Conservation (phyloP, 192 early-diverging fungal species). For the Backusella luteola region DNA sequence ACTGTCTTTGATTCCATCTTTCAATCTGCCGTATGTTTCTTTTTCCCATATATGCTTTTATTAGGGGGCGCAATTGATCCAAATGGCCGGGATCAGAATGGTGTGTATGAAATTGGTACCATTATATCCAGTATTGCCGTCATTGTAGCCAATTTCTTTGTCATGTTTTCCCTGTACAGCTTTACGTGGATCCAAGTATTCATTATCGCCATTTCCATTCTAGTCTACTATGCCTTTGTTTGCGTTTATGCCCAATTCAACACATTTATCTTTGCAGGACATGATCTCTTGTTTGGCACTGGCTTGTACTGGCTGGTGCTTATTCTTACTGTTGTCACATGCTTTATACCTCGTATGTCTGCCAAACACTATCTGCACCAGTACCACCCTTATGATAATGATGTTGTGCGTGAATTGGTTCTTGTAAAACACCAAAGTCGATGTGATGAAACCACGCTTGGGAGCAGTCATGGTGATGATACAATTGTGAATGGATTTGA, state of each 20-base stretch:
- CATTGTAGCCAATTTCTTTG: constrained; percentile 77
- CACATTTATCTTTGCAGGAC: constrained; percentile 36
- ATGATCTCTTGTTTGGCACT: constrained; percentile 57
- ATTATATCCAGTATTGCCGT: constrained; percentile 71
- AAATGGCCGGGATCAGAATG: constrained; percentile 41
- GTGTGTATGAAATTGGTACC: constrained; percentile 69
- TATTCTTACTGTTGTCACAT: constrained; percentile 54
- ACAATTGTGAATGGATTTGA: neutral
- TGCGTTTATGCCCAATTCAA: constrained; percentile 56
- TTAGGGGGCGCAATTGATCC: constrained; percentile 41
- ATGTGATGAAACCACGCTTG: neutral
- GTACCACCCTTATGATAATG: constrained; percentile 78
- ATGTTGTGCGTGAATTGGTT: constrained; percentile 84
- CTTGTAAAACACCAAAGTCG: constrained; percentile 14
- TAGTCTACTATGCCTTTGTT: constrained; percentile 59
- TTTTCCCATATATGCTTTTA: constrained; percentile 60
- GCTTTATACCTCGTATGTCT: constrained; percentile 74
- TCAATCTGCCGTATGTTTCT: constrained; percentile 70
- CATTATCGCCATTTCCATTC: constrained; percentile 47
- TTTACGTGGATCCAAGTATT: constrained; percentile 73
- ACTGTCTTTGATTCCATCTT: constrained; percentile 69
- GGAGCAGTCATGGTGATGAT: neutral
- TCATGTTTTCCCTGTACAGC: constrained; percentile 69
- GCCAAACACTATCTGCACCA: constrained; percentile 68
- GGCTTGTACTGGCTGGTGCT: constrained; percentile 73